Evolutionary conservation across 2,329 filamentous ascomycete species (phyloP).

Genomic region (Capronia epimyces): DNA sequence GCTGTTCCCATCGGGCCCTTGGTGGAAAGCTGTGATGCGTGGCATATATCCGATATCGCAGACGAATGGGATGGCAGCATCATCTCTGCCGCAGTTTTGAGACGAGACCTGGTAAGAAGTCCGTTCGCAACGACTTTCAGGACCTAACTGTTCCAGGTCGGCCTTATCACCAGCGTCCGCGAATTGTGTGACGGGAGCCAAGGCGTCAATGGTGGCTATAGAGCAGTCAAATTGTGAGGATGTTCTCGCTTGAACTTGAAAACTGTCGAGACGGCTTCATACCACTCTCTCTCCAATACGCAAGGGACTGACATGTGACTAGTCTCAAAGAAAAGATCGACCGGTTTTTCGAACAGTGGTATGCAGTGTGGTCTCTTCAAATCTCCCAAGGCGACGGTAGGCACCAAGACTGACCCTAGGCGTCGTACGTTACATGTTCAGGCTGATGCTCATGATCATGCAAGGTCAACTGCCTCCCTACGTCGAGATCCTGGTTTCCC

Average conservation of each 20-base stretch:
- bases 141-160: conserved; percentile 20
- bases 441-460: neutral
- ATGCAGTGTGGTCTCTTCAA: conserved; percentile 55
- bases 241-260: neutral
- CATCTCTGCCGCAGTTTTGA: conserved; percentile 64
- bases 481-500: conserved; percentile 67
- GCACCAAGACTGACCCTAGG: conserved; percentile 11
- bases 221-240: conserved; percentile 29
- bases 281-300: neutral
- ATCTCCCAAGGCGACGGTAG: conserved; percentile 52
- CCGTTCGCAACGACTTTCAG: neutral
- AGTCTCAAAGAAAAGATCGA: conserved; percentile 53
- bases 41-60: conserved; percentile 60
- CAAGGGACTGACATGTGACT: neutral
- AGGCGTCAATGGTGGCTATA: conserved; percentile 33
- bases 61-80: conserved; percentile 66
- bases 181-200: conserved; percentile 39
- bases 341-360: conserved; percentile 61
- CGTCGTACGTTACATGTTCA: neutral
- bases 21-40: conserved; percentile 62
- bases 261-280: too few relatives aligned
- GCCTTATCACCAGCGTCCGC: conserved; percentile 30
- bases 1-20: conserved; percentile 62
- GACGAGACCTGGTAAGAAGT: conserved; percentile 55
- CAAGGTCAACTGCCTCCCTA: conserved; percentile 56